Conservation (phyloP, 2,329 filamentous ascomycete genomes). For the Blumeria hordei region DNA sequence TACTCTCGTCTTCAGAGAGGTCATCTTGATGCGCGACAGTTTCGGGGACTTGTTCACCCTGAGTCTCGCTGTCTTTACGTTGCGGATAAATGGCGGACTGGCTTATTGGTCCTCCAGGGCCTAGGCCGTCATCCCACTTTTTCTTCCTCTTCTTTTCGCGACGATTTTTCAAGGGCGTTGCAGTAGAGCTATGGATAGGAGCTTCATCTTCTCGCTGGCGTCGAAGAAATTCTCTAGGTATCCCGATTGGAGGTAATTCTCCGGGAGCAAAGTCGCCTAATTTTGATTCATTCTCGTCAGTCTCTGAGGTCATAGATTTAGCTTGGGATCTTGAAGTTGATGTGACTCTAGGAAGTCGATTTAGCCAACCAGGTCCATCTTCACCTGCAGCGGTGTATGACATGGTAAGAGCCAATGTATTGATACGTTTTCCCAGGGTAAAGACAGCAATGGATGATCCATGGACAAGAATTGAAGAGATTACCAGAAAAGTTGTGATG, state of each 20-base stretch:
- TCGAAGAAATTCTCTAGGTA: conserved; percentile 56
- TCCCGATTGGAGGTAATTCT: conserved; percentile 43
- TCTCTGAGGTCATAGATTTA: conserved; percentile 56
- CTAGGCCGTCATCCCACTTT: conserved; percentile 46
- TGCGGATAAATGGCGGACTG: conserved; percentile 71
- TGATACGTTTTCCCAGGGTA: conserved; percentile 92
- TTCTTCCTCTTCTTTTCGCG: conserved; percentile 40
- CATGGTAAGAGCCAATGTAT: conserved; percentile 83
- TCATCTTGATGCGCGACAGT: conserved; percentile 13
- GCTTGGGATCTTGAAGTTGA: conserved; percentile 56
- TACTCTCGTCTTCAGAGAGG: conserved; percentile 10
- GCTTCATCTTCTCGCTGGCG: conserved; percentile 58
- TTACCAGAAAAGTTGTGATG: conserved; percentile 79
- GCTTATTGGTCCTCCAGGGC: conserved; percentile 66
- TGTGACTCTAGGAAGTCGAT: conserved; percentile 51
- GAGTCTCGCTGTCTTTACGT: conserved; percentile 11
- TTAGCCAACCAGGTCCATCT: conserved; percentile 85
- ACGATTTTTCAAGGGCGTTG: conserved; percentile 34
- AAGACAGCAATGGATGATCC: conserved; percentile 97
- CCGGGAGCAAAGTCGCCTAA: conserved; percentile 39
- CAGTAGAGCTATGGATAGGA: conserved; percentile 26
- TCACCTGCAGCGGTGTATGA: conserved; percentile 84
- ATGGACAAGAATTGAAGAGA: conserved; percentile 83
- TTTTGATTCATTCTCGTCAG: conserved; percentile 41
- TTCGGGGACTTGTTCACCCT: conserved; percentile 11